These are phyloP conservation scores for Jimgerdemannia flammicorona DNA, from an alignment of 192 early-diverging fungal species.

Conservation along the genomic window DNA sequence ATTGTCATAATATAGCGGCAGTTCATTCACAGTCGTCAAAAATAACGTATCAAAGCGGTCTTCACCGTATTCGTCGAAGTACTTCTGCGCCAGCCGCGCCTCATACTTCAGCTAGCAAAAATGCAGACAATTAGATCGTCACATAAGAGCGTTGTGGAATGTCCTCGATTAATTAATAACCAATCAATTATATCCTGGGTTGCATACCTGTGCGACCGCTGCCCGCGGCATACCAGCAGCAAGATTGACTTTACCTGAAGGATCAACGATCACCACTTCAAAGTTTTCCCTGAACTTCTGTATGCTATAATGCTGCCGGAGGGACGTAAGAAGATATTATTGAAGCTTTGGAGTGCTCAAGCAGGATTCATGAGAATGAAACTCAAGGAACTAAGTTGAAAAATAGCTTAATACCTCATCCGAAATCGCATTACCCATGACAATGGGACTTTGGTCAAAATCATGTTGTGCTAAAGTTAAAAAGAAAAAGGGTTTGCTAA, in stretches of 20 bases:
- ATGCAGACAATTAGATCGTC: not conserved
- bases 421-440: slow-evolving; percentile 61
- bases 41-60: slow-evolving; percentile 82
- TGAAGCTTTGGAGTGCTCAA: too few species aligned
- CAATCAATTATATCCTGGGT: slow-evolving; percentile 5
- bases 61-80: slow-evolving; percentile 57
- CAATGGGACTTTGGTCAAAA: slow-evolving; percentile 58
- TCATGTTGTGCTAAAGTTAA: slow-evolving; percentile 51
- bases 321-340: too few species aligned
- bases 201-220: slow-evolving; percentile 56
- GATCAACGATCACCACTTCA: slow-evolving; percentile 85
- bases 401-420: slow-evolving; percentile 43
- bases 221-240: slow-evolving; percentile 63
- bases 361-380: slow-evolving; percentile 8
- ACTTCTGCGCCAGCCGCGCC: slow-evolving; percentile 54
- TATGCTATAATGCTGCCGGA: not conserved
- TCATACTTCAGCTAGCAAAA: slow-evolving; percentile 65
- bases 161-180: slow-evolving; percentile 9
- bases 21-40: slow-evolving; percentile 62
- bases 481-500: not conserved
- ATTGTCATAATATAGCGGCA: slow-evolving; percentile 68
- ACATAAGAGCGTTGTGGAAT: slow-evolving; percentile 25
- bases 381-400: slow-evolving; percentile 44
- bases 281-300: slow-evolving; percentile 57
- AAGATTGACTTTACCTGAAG: slow-evolving; percentile 80